Evolutionary conservation across 164 flowering plant genomes (phyloP), one percentile per base, ranked within the genome.

Genomic region (Vitis vinifera): DNA sequence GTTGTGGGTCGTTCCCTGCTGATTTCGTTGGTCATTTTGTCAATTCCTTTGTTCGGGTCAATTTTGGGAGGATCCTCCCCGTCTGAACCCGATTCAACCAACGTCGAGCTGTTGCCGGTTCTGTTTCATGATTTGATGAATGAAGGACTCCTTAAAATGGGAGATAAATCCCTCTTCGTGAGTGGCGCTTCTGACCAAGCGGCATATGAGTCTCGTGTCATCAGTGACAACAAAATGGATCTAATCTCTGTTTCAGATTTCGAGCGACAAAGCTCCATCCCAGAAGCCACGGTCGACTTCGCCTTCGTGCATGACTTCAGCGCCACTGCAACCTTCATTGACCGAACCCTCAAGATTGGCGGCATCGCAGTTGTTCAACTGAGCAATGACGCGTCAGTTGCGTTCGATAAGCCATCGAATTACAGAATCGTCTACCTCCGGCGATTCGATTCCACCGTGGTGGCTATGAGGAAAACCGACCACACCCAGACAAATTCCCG

Each of bases 341-440:
- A 84, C 59, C 70, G 88, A 8, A 63, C 71, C 0, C 75, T 89
- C 49, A 91, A 85, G 72, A 53, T 31, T 2, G 86, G 86, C 13
- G 97, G 97, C 49, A 65, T 90, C 51, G 78, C 66, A 4, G 85
- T 77, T 1, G 14, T 87, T 30, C 81, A 74, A 16, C 71, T 89
- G 2, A 61, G 75, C 16, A 55, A 73, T 12, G 72, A 73, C 27
- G 75, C 75, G 3, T 31, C 72, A 0, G 27, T 50, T 2, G 67
- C 70, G 2, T 82, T 86, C 59, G 13, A 62, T 0, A 70, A 72
- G 59, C 84, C 80, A 0, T 52, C 73, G 1, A 83, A 92, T 49
- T 94, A 85, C 82, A 83, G 73, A 53, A 82, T 83, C 12, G 82
- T 88, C 12, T 89, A 89, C 59, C 19, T 90, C 19, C 71, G 91